phyloP scores from a whole-genome alignment of 345 rosid genomes.

The Lepidium sativum region DNA sequence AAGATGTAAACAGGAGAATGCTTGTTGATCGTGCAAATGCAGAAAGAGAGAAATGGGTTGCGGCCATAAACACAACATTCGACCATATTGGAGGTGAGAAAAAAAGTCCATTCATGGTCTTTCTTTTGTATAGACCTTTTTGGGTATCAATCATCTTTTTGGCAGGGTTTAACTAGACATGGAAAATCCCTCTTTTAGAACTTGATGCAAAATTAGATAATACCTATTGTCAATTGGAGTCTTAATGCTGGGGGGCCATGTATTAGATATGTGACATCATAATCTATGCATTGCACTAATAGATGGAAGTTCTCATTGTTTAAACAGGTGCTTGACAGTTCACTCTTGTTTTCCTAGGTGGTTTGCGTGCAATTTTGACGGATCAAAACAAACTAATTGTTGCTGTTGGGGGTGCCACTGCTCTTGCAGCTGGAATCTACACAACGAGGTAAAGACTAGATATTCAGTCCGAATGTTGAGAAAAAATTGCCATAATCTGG shows the following conservation, averaged over 20 bases:
- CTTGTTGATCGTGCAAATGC: constrained; percentile 95
- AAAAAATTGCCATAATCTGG: background rate
- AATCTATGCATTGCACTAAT: background rate
- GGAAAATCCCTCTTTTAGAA: background rate
- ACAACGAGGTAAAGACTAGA: constrained; percentile 65
- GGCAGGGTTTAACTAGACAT: background rate
- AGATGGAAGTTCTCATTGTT: background rate
- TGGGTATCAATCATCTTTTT: background rate
- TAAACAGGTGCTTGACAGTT: constrained; percentile 11
- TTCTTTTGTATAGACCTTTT: background rate
- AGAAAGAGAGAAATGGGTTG: constrained; percentile 97
- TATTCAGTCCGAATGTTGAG: background rate
- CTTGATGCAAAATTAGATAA: background rate
- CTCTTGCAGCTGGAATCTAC: constrained; percentile 95
- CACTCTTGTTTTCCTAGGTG: constrained; percentile 45
- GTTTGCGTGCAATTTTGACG: constrained; percentile 83
- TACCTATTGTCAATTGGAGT: background rate
- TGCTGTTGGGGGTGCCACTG: constrained; percentile 94
- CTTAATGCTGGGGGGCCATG: background rate
- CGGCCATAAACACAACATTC: constrained; percentile 92
- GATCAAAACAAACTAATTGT: constrained; percentile 93
- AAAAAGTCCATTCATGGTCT: background rate
- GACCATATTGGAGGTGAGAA: constrained; percentile 93
- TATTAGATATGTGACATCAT: background rate
- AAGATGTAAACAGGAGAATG: constrained; percentile 90